Evolutionary conservation across 768 basidiomycete species (phyloP).

Genomic region (Tremella fuciformis): DNA sequence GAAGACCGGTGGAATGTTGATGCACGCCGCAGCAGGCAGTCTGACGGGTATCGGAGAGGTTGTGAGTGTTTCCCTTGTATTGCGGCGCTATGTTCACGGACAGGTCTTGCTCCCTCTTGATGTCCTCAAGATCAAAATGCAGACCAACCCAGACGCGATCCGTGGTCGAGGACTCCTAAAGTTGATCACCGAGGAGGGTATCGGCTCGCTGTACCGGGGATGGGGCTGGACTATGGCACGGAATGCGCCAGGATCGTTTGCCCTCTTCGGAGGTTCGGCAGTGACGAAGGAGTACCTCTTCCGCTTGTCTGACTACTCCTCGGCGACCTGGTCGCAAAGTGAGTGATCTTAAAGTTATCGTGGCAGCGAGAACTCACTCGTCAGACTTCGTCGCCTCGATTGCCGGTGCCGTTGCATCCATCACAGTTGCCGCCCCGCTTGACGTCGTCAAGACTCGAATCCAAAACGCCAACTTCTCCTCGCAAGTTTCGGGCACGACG

Average conservation of each 20-base stretch:
- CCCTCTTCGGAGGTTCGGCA: constrained; percentile 95
- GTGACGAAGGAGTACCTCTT: constrained; percentile 90
- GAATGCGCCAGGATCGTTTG: constrained; percentile 93
- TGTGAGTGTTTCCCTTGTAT: constrained; percentile 52
- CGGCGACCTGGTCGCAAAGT: constrained; percentile 92
- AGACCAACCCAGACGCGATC: constrained; percentile 95
- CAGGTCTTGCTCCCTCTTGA: constrained; percentile 86
- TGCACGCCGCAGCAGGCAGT: constrained; percentile 86
- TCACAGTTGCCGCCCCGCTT: constrained; percentile 91
- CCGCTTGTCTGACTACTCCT: constrained; percentile 80
- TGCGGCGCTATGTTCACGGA: neutral
- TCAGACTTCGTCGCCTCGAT: constrained; percentile 85
- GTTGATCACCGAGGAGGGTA: constrained; percentile 87
- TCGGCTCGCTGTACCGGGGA: constrained; percentile 79
- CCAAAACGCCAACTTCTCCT: constrained; percentile 92
- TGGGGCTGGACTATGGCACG: constrained; percentile 99
- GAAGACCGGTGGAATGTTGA: constrained; percentile 91
- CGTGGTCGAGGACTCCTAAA: constrained; percentile 85
- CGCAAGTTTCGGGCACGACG: constrained; percentile 60
- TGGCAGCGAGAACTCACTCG: neutral
- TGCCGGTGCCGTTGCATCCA: constrained; percentile 88
- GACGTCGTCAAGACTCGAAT: constrained; percentile 94
- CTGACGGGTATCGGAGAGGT: constrained; percentile 89
- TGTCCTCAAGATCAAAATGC: constrained; percentile 96
- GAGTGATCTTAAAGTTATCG: constrained; percentile 13